Evolutionary conservation across 371 early-diverging fungal species (phyloP).

Genomic region (Apophysomyces ossiformis): DNA sequence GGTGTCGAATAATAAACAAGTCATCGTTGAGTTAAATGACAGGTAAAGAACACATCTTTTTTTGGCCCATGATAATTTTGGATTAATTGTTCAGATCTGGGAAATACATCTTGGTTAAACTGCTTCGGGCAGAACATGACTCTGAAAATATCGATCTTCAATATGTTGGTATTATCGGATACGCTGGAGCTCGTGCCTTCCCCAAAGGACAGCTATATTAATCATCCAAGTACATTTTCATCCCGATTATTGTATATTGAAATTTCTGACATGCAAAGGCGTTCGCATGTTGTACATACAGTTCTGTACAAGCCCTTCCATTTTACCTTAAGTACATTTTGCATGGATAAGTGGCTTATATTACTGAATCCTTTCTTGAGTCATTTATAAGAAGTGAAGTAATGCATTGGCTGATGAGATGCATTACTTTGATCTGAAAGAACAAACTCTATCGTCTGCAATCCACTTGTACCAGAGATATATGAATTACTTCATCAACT

Average conservation of each 20-base stretch:
- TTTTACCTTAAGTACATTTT: too few relatives aligned
- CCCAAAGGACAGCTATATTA: constrained; percentile 13
- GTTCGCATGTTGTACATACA: not conserved
- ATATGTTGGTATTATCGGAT: constrained; percentile 39
- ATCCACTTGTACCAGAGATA: too few relatives aligned
- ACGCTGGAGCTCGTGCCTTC: constrained; percentile 33
- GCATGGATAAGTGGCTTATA: too few relatives aligned
- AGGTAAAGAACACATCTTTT: constrained; percentile 1
- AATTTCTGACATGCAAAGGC: not conserved
- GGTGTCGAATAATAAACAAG: constrained; percentile 21
- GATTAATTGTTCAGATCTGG: constrained; percentile 22
- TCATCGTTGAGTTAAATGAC: constrained; percentile 18
- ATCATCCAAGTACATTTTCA: not conserved
- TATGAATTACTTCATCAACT: too few relatives aligned
- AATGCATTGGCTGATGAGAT: too few relatives aligned
- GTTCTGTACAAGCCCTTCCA: too few relatives aligned
- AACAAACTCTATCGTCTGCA: too few relatives aligned
- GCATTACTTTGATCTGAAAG: too few relatives aligned
- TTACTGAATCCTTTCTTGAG: too few relatives aligned
- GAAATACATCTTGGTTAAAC: constrained; percentile 34
- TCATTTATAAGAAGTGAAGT: too few relatives aligned
- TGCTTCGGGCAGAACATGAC: constrained; percentile 32
- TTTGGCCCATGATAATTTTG: not conserved
- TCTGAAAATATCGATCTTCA: constrained; percentile 43
- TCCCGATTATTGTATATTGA: constrained; percentile 12